Evolutionary conservation across 371 early-diverging fungal species (phyloP).

Genomic region (Catenaria anguillulae): DNA sequence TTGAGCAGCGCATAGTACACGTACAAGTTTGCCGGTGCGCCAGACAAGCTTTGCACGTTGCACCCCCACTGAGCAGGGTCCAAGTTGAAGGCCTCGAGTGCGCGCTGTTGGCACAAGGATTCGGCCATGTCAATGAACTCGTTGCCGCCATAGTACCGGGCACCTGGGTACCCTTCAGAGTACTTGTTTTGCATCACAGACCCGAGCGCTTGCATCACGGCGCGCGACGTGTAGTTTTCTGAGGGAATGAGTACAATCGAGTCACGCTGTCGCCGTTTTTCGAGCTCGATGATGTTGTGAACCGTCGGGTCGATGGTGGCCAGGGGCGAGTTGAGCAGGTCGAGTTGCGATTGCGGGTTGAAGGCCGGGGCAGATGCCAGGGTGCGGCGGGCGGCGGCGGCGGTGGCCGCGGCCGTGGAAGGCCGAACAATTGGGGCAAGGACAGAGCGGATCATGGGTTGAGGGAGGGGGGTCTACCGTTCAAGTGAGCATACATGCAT

Average conservation of each 20-base stretch:
- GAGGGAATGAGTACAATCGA: conserved; percentile 91
- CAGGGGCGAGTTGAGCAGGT: conserved; percentile 43
- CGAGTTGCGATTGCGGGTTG: too few species aligned
- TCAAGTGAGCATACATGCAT: too few species aligned
- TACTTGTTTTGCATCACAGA: conserved; percentile 99
- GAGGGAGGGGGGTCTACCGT: too few species aligned
- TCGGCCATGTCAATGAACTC: conserved; percentile 96
- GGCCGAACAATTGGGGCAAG: too few species aligned
- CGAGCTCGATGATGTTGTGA: conserved; percentile 82
- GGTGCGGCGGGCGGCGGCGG: neutral
- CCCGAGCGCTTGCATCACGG: conserved; percentile 93
- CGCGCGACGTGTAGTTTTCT: conserved; percentile 93
- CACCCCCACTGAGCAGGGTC: conserved; percentile 93
- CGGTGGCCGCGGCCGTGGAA: too few species aligned
- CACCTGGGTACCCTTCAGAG: conserved; percentile 97
- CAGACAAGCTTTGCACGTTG: conserved; percentile 95
- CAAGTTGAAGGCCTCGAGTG: conserved; percentile 82
- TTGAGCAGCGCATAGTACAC: conserved; percentile 91
- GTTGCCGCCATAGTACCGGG: conserved; percentile 99
- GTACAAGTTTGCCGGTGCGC: conserved; percentile 94
- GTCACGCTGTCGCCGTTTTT: conserved; percentile 92
- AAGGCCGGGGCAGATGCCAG: too few species aligned
- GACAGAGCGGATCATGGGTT: too few species aligned
- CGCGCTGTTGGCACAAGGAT: conserved; percentile 86
- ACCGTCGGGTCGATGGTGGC: conserved; percentile 80